Conservation (phyloP, 345 rosid genomes). For the Cochlearia excelsa region DNA sequence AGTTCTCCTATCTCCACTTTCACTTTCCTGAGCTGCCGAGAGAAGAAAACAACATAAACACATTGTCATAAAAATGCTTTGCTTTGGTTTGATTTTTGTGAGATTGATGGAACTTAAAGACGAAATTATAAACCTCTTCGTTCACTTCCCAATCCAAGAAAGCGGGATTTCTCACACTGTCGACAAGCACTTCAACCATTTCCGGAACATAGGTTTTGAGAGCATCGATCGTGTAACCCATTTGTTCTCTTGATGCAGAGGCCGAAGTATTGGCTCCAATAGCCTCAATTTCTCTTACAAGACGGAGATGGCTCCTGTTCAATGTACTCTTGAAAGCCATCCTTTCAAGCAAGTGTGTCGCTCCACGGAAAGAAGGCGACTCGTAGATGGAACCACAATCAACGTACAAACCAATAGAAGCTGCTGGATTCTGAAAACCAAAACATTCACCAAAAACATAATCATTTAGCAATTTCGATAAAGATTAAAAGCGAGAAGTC, state of each 20-base stretch:
- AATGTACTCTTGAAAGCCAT: slow-evolving; percentile 89
- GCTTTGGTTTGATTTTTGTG: too few relatives aligned
- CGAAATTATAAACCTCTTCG: slow-evolving; percentile 52
- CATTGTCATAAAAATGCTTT: too few relatives aligned
- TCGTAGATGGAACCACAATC: slow-evolving; percentile 75
- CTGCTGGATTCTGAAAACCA: slow-evolving; percentile 58
- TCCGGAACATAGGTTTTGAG: slow-evolving; percentile 80
- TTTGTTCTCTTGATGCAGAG: slow-evolving; percentile 83
- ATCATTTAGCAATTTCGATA: too few relatives aligned
- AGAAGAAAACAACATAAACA: neutral
- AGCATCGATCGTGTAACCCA: slow-evolving; percentile 86
- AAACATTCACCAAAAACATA: slow-evolving; percentile 18
- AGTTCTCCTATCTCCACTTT: slow-evolving; percentile 63
- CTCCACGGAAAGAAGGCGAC: slow-evolving; percentile 63
- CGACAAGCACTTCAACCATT: slow-evolving; percentile 88
- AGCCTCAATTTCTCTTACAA: slow-evolving; percentile 85
- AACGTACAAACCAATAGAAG: slow-evolving; percentile 75
- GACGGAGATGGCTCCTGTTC: slow-evolving; percentile 72
- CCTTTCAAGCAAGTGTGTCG: slow-evolving; percentile 74
- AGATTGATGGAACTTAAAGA: neutral
- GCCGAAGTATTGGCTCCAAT: slow-evolving; percentile 74
- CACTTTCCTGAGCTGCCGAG: slow-evolving; percentile 63
- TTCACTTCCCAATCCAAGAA: slow-evolving; percentile 93
- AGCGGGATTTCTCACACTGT: slow-evolving; percentile 82
- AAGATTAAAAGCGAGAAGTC: too few relatives aligned